Conservation (phyloP, 257 asterid genomes). For the Catharanthus roseus region DNA sequence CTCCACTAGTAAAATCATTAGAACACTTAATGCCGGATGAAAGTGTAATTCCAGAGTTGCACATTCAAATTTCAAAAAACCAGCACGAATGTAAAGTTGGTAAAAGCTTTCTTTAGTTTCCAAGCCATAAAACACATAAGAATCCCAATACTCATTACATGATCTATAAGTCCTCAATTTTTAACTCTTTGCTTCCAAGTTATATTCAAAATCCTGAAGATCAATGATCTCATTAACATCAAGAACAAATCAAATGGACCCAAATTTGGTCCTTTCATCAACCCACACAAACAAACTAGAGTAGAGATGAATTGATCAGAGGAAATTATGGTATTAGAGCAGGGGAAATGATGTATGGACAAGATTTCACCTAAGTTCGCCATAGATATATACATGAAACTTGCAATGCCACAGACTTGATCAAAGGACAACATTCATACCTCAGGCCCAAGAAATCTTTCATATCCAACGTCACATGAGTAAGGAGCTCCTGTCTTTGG, state of each 20-base stretch:
- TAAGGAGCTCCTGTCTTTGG: constrained; percentile 97
- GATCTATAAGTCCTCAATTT: background rate
- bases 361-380: background rate
- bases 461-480: constrained; percentile 93
- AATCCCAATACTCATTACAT: background rate
- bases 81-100: background rate
- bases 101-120: background rate
- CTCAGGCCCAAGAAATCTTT: constrained; percentile 99
- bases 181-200: background rate
- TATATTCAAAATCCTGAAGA: background rate
- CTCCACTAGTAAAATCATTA: background rate
- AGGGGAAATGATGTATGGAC: background rate
- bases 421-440: constrained; percentile 32
- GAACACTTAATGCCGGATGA: background rate
- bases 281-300: background rate
- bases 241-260: background rate
- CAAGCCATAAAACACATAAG: background rate
- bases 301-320: background rate
- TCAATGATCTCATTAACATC: background rate
- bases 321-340: background rate
- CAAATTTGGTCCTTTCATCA: background rate
- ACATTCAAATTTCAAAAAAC: background rate
- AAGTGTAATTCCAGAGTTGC: background rate
- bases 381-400: background rate
- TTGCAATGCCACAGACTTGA: constrained; percentile 19